Evolutionary conservation across 805 yeast species (phyloP).

Genomic region (Kodamaea hsintzibuensis): DNA sequence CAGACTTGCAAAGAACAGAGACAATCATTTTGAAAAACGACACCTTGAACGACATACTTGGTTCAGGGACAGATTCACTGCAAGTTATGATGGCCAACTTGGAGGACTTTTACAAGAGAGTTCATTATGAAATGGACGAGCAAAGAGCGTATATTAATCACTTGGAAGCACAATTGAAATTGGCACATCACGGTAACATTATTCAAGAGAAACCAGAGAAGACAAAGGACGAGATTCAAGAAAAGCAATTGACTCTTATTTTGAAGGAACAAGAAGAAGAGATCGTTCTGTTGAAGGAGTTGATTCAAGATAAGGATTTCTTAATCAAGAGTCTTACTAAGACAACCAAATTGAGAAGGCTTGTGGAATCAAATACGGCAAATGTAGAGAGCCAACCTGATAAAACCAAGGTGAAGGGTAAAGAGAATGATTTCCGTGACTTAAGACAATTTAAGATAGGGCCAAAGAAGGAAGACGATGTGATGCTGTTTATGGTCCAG

Average conservation of each 20-base stretch:
- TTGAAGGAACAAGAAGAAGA: slow-evolving; percentile 57
- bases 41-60: slow-evolving; percentile 57
- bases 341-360: slow-evolving; percentile 56
- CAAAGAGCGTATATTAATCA: slow-evolving; percentile 59
- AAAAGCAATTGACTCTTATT: slow-evolving; percentile 29
- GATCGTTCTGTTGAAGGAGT: slow-evolving; percentile 58
- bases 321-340: slow-evolving; percentile 74
- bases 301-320: slow-evolving; percentile 70
- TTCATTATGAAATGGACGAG: slow-evolving; percentile 56
- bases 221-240: slow-evolving; percentile 10
- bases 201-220: slow-evolving; percentile 6
- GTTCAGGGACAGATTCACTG: slow-evolving; percentile 39
- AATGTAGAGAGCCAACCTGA: slow-evolving; percentile 8
- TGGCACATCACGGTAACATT: slow-evolving; percentile 21
- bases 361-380: slow-evolving; percentile 36
- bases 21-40: slow-evolving; percentile 59
- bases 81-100: slow-evolving; percentile 47
- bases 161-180: slow-evolving; percentile 53
- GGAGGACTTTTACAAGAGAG: slow-evolving; percentile 50
- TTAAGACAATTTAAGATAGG: slow-evolving; percentile 24
- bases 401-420: slow-evolving; percentile 1
- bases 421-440: slow-evolving; percentile 16
- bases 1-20: slow-evolving; percentile 60
- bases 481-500: slow-evolving; percentile 1
- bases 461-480: slow-evolving; percentile 15